Base-by-base conservation (phyloP, 257 asterid species). In the Dorcoceras hygrometricum region DNA sequence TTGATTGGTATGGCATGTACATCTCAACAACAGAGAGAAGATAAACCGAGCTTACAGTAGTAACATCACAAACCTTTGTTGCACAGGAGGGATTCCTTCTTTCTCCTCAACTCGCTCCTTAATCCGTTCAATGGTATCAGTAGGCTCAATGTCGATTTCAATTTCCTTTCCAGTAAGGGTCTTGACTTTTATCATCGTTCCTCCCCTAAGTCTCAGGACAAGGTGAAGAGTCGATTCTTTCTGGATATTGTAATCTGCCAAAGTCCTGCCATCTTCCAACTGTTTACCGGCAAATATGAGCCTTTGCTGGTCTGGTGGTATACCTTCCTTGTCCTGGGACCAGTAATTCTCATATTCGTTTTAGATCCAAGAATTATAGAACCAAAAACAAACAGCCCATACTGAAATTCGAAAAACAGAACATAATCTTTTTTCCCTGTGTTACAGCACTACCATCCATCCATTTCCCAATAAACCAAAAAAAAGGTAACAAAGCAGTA, bases 71-170 rank as follows among this genome's bases (percentile, higher is more conserved):
- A 48, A 85, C 90, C 90, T 82, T 74, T 84, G 88, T 75, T 86
- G 90, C 54, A 82, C 90, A 0, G 88, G 88, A 54, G 90, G 90
- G 54, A 86, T 84, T 28, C 90, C 90, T 75, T 86, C 90, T 69
- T 86, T 86, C 78, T 86, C 94, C 82, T 86, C 87, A 22, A 86
- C 87, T 18, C 93, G 81, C 71, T 86, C 89, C 81, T 84, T 84
- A 48, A 86, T 79, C 46, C 89, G 73, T 36, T 83, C 93, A 58
- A 86, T 81, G 63, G 86, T 81, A 63, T 79, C 87, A 48, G 80
- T 84, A 57, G 90, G 94, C 70, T 86, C 90, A 39, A 86, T 86
- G 71, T 84, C 90, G 64, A 86, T 86, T 70, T 86, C 93, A 59
- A 83, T 83, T 77, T 86, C 90, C 66, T 86, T 86, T 29, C 94